A percentile compares a stretch with the other conserved stretches of the same genome.
Conservation (phyloP, 495 filamentous ascomycete species). For the Collariella sp. region DNA sequence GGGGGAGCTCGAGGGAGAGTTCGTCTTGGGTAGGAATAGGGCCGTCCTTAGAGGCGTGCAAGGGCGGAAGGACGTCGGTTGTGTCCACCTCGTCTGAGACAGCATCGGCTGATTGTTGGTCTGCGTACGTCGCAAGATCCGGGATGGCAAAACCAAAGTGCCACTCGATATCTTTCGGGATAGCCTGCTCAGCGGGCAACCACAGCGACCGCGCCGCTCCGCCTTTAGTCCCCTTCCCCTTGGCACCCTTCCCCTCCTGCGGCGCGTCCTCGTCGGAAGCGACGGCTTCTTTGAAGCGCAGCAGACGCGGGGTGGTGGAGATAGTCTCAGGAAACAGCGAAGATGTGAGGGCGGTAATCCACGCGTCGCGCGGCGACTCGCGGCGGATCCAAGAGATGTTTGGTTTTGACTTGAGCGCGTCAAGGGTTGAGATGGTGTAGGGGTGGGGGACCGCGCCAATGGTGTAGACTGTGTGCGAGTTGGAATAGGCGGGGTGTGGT, state of each 20-base stretch:
- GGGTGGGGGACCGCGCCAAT: slow-evolving; percentile 88
- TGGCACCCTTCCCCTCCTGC: neutral
- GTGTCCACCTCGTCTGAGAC: neutral
- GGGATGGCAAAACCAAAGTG: slow-evolving; percentile 80
- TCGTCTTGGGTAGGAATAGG: slow-evolving; percentile 44
- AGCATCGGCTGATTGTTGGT: slow-evolving; percentile 13
- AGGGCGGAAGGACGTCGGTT: slow-evolving; percentile 26
- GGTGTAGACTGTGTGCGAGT: slow-evolving; percentile 59
- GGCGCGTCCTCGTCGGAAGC: slow-evolving; percentile 49
- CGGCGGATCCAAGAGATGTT: slow-evolving; percentile 64
- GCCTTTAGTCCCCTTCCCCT: neutral
- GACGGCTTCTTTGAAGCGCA: slow-evolving; percentile 74
- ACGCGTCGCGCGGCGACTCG: slow-evolving; percentile 66
- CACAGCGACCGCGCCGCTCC: slow-evolving; percentile 53
- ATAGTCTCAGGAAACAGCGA: slow-evolving; percentile 54
- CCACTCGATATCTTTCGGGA: slow-evolving; percentile 69
- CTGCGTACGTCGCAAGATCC: slow-evolving; percentile 34
- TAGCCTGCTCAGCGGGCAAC: slow-evolving; percentile 66
- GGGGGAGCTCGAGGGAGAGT: slow-evolving; percentile 45
- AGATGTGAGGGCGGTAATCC: slow-evolving; percentile 66
- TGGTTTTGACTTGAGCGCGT: slow-evolving; percentile 41
- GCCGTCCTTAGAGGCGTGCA: slow-evolving; percentile 37
- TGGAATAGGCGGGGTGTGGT: slow-evolving; percentile 52
- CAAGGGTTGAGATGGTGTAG: slow-evolving; percentile 64
- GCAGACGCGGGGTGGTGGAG: slow-evolving; percentile 52